Conservation (phyloP, 768 basidiomycete genomes). For the Pleurotus platypus region DNA sequence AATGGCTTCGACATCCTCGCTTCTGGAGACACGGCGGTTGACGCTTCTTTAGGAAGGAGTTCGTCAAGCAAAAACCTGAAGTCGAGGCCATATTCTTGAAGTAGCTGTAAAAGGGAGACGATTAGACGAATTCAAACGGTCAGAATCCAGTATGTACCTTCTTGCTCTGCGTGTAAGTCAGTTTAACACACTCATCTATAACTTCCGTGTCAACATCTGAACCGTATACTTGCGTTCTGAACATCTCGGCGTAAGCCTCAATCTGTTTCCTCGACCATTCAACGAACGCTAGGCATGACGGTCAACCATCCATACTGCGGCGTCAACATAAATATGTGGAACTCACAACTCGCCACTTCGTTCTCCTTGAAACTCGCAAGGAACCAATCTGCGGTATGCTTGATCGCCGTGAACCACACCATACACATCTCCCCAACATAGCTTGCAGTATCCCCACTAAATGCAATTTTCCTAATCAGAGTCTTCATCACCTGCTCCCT, state of each 20-base stretch:
- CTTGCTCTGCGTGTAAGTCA: conserved; percentile 77
- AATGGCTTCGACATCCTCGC: conserved; percentile 17
- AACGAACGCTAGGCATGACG: conserved; percentile 65
- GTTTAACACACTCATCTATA: conserved; percentile 73
- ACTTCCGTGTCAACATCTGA: conserved; percentile 69
- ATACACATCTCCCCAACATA: conserved; percentile 87
- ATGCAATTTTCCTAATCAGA: conserved; percentile 82
- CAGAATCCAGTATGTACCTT: conserved; percentile 50
- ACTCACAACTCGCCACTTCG: conserved; percentile 84
- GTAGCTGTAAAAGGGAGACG: conserved; percentile 43
- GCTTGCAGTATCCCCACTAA: conserved; percentile 82
- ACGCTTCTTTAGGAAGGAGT: conserved; percentile 53
- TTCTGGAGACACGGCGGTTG: conserved; percentile 26
- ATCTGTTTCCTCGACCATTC: conserved; percentile 91
- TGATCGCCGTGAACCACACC: conserved; percentile 91
- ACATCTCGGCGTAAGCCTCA: conserved; percentile 77
- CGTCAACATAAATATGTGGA: neutral
- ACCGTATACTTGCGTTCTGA: conserved; percentile 88
- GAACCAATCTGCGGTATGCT: conserved; percentile 98
- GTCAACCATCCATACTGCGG: neutral
- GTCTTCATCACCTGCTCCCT: conserved; percentile 70
- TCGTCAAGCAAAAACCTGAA: conserved; percentile 88
- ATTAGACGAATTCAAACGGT: neutral
- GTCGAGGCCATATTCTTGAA: conserved; percentile 92
- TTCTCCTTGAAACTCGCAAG: conserved; percentile 94